These are phyloP conservation scores for Vanderwaltozyma polyspora DNA, from an alignment of 805 yeast species.

Conservation along the genomic window DNA sequence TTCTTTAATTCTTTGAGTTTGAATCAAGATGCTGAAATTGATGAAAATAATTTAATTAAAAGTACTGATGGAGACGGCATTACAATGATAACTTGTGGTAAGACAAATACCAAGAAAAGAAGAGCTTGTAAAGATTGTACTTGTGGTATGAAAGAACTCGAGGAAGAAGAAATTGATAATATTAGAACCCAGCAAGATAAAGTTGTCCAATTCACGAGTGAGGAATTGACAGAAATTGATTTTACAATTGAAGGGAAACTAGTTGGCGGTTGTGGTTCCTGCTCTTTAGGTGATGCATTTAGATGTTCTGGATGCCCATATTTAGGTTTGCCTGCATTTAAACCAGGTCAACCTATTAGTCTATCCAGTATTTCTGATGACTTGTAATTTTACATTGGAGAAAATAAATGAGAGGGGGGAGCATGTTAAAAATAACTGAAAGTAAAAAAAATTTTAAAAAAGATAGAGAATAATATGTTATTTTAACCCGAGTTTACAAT, in stretches of 20 bases:
- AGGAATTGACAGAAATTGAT: conserved; percentile 82
- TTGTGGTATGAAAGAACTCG: conserved; percentile 87
- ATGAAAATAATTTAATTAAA: neutral
- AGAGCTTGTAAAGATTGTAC: conserved; percentile 98
- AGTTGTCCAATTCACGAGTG: conserved; percentile 34
- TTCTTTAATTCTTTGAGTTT: conserved; percentile 38
- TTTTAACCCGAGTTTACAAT: too few relatives aligned
- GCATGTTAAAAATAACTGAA: too few relatives aligned
- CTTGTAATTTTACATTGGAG: conserved; percentile 28
- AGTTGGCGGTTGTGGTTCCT: conserved; percentile 94
- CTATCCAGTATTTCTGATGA: conserved; percentile 71
- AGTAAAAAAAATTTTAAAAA: too few relatives aligned
- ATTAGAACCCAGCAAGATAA: conserved; percentile 24
- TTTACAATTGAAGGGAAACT: conserved; percentile 89
- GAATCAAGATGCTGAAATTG: neutral
- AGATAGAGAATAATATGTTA: too few relatives aligned
- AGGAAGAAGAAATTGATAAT: conserved; percentile 44
- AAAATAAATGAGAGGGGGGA: too few relatives aligned
- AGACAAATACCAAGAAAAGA: conserved; percentile 32
- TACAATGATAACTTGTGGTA: conserved; percentile 25
- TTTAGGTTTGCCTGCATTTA: conserved; percentile 93
- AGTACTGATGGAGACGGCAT: conserved; percentile 22
- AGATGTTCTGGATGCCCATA: conserved; percentile 98
- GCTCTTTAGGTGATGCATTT: conserved; percentile 96
- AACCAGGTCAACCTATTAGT: conserved; percentile 87